Evolutionary conservation across 2,329 filamentous ascomycete species (phyloP), one percentile per base, ranked within the genome.

Genomic region (Aspergillus luchuensis): DNA sequence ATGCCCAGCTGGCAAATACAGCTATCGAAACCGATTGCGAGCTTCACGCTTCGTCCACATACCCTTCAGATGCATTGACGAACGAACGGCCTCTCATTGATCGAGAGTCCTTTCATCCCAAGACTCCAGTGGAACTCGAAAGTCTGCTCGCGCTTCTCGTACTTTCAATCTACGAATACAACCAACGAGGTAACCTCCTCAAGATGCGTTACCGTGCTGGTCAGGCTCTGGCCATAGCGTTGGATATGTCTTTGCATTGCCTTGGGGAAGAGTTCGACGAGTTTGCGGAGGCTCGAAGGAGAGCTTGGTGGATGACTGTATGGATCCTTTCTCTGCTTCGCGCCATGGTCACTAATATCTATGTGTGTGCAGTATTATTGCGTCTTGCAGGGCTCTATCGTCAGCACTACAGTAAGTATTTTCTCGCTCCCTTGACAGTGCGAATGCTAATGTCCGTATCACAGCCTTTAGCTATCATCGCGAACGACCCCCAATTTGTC

Each of bases 271-370:
- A 74, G 28, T 69, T 73, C 41, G 71, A 76, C 65, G 68, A 72
- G 33, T 79, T 72, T 53, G 66, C 75, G 5, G 79, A 81, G 63
- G 78, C 77, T 45, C 74, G 70, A 56, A 70, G 78, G 47, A 72
- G 79, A 68, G 77, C 78, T 43, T 81, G 79, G 79, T 81, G 79
- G 79, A 81, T 81, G 78, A 80, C 77, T 62, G 78, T 80, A 71
- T 57, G 71, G 38, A 38, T 5, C 6, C 17, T 43, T 57, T 4
- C 19, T 10, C 10, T 4, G 10, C n/a, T 17, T 4, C 52, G 54
- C 25, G 33, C 38, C 51, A 54, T 17, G 21, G 36, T 52, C 33
- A 8, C 47, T 50, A 50, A 50, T 38, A 38, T 8, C 61, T 61
- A 23, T 57, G 25, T n/a, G 4, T 47, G 30, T 13, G 6, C 63